Evolutionary conservation across 257 asterid species (phyloP), one percentile per base, ranked within the genome.

Genomic region (Solanum bulbocastanum): DNA sequence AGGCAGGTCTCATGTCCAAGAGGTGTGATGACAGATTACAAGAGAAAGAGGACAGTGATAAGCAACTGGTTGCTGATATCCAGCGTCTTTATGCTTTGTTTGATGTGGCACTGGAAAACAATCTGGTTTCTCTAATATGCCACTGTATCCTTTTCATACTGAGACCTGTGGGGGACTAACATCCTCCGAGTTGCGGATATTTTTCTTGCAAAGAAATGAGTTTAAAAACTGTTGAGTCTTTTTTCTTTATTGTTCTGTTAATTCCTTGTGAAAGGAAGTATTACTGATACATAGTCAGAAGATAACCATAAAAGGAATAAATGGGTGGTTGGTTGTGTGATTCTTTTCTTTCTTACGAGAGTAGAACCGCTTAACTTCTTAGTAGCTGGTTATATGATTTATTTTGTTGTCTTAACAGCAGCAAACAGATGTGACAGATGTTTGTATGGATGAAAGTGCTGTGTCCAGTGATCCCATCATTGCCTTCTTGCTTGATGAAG

Each of bases 391-490:
- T 86, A 46, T 27, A 32, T 85, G 6, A 42, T 79, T 58, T 83
- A 25, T 75, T 89, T 78, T 49, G 71, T 87, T 90, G 87, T 90
- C 98, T 97, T 94, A 93, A 95, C 88, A n/a, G 84, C 87, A 87
- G 90, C 84, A 18, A 82, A 86, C 94, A 97, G 99, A 97, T 94
- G 94, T 96, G 88, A 93, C 94, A 52, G 98, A 96, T 93, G 99
- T 96, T 84, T 97, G 99, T 89, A 97, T 97, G 99, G 98, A 97
- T 91, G 99, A 97, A 92, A 93, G 90, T 90, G 99, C 99, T 86
- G 98, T 97, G 83, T 97, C 99, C 56, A 96, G 98, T 91, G 99
- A 97, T 94, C 98, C 99, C 42, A 93, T 96, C 76, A 90, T 87
- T 58, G 99, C 99, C 68, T 92, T 95, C 94, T 91, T 97, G 91